Conservation (phyloP, 140 eudicot genomes). For the Flaveria floridana region DNA sequence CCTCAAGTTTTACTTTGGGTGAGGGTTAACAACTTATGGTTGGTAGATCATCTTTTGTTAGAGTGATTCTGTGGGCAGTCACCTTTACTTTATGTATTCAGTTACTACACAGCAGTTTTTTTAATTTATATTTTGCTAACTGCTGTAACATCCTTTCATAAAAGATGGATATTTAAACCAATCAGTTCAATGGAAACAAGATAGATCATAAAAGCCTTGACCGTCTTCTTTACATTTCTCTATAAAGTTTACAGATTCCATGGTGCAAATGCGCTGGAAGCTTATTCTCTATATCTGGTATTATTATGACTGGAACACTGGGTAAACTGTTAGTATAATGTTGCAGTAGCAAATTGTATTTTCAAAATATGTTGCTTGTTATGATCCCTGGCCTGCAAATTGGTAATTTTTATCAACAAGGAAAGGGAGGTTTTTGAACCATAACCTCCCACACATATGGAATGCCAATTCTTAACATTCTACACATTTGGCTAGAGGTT, state of each 20-base stretch:
- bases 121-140: background rate
- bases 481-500: background rate
- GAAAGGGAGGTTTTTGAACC: background rate
- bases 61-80: background rate
- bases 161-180: background rate
- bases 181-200: background rate
- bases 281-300: background rate
- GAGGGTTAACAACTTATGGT: background rate
- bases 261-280: background rate
- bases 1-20: background rate
- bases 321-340: background rate
- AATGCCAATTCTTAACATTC: background rate
- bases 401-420: background rate
- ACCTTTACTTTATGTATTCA: background rate
- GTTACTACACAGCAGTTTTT: background rate
- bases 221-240: background rate
- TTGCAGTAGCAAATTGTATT: slow-evolving; percentile 3
- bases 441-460: background rate
- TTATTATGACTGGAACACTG: background rate
- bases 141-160: background rate
- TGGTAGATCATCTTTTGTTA: background rate
- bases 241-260: background rate
- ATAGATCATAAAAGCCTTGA: background rate
- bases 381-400: background rate
- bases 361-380: background rate